phyloP scores from a whole-genome alignment of 2,329 filamentous ascomycete species.

The Sporothrix pseudoabietina region DNA sequence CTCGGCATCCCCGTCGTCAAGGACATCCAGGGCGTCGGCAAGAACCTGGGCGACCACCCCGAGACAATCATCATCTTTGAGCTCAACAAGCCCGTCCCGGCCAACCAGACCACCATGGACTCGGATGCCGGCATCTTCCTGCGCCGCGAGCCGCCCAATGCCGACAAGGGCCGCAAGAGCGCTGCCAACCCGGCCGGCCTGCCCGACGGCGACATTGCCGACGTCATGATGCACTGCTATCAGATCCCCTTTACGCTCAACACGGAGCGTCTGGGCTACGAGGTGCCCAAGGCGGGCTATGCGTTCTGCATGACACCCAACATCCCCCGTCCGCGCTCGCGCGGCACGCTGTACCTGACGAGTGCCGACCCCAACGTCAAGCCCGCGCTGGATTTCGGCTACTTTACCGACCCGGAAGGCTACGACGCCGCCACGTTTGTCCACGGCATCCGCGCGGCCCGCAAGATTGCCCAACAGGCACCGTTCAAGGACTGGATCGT shows the following conservation, averaged over 20 bases:
- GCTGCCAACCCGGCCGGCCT: constrained; percentile 53
- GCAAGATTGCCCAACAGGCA: constrained; percentile 33
- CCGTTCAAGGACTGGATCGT: constrained; percentile 35
- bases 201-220: constrained; percentile 72
- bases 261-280: constrained; percentile 76
- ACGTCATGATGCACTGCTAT: constrained; percentile 97
- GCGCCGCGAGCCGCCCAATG: constrained; percentile 72
- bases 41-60: constrained; percentile 63
- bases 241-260: constrained; percentile 91
- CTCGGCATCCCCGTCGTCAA: constrained; percentile 59
- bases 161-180: constrained; percentile 59
- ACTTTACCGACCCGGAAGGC: constrained; percentile 52
- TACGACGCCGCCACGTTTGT: constrained; percentile 35
- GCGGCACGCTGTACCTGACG: constrained; percentile 51
- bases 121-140: constrained; percentile 88
- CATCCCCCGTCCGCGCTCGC: constrained; percentile 79
- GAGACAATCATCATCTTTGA: constrained; percentile 70
- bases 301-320: constrained; percentile 95
- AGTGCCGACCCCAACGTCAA: constrained; percentile 35
- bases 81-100: constrained; percentile 73
- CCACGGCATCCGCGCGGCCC: constrained; percentile 33
- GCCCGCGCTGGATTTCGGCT: constrained; percentile 38
- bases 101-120: constrained; percentile 86
- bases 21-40: constrained; percentile 61
- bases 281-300: constrained; percentile 57